Evolutionary conservation across 2,329 filamentous ascomycete species (phyloP).

Genomic region (Calonectria pseudoreteaudii): DNA sequence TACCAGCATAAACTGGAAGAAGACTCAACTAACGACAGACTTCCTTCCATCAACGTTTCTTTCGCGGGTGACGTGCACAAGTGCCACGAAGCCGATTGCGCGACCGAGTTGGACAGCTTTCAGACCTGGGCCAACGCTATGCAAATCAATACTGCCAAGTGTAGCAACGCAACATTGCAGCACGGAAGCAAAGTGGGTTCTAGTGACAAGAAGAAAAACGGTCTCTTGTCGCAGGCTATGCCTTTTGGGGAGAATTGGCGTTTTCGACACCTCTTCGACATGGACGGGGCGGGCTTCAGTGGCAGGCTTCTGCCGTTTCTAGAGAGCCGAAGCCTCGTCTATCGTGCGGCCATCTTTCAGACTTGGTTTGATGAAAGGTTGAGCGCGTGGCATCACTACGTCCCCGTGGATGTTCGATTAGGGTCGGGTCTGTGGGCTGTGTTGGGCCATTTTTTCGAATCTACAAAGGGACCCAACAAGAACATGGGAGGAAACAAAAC

Average conservation of each 20-base stretch:
- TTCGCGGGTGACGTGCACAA: constrained; percentile 56
- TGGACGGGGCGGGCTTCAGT: constrained; percentile 77
- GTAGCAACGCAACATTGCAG: neutral
- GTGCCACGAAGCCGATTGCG: constrained; percentile 60
- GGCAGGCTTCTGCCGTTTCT: constrained; percentile 77
- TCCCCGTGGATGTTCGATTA: constrained; percentile 66
- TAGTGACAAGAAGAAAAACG: neutral
- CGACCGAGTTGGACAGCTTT: constrained; percentile 49
- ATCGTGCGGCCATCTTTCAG: constrained; percentile 72
- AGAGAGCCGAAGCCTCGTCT: constrained; percentile 71
- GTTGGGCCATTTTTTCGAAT: constrained; percentile 33
- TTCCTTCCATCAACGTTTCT: constrained; percentile 48
- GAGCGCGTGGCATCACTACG: constrained; percentile 72
- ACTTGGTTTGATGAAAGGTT: constrained; percentile 75
- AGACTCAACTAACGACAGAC: constrained; percentile 45
- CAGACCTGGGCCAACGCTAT: constrained; percentile 53
- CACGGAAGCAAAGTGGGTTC: neutral
- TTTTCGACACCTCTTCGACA: constrained; percentile 75
- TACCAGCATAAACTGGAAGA: constrained; percentile 49
- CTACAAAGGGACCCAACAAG: neutral
- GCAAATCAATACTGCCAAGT: neutral
- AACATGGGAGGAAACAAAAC: neutral
- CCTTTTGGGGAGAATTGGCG: constrained; percentile 59
- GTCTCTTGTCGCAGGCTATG: neutral
- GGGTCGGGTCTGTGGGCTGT: constrained; percentile 72